Evolutionary conservation across 2,329 filamentous ascomycete species (phyloP).

Genomic region (Sporothrix mexicana): DNA sequence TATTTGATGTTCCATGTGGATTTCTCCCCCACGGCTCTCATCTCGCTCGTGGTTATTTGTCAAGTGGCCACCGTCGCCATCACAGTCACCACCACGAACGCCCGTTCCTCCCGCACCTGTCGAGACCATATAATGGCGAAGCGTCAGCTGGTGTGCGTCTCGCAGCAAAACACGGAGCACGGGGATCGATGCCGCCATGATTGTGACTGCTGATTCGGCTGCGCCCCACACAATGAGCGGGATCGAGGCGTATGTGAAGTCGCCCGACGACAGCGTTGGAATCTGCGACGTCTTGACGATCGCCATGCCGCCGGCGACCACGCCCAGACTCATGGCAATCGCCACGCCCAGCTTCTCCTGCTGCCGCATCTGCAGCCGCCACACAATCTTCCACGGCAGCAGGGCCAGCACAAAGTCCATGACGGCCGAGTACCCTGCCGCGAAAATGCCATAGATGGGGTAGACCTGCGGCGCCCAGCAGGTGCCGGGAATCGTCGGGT

Average conservation of each 20-base stretch:
- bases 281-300: slow-evolving; percentile 30
- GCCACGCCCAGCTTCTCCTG: slow-evolving; percentile 44
- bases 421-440: slow-evolving; percentile 36
- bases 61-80: not conserved
- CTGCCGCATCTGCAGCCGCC: slow-evolving; percentile 42
- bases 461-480: slow-evolving; percentile 39
- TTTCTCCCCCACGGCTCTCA: not conserved
- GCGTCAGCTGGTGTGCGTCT: slow-evolving; percentile 22
- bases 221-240: slow-evolving; percentile 24
- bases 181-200: slow-evolving; percentile 28
- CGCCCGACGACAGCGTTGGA: slow-evolving; percentile 6
- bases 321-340: slow-evolving; percentile 44
- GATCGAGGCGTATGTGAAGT: slow-evolving; percentile 26
- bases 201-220: slow-evolving; percentile 24
- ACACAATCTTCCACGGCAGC: slow-evolving; percentile 44
- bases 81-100: not conserved
- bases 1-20: not conserved
- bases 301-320: slow-evolving; percentile 37
- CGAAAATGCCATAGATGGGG: slow-evolving; percentile 40
- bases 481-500: slow-evolving; percentile 21
- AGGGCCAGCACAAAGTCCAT: slow-evolving; percentile 37
- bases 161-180: slow-evolving; percentile 28
- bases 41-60: not conserved
- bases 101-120: not conserved
- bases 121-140: slow-evolving; percentile 10